These are phyloP conservation scores for Dactylonectria estremocensis DNA, from an alignment of 2,329 filamentous ascomycete genomes.

Conservation along the genomic window DNA sequence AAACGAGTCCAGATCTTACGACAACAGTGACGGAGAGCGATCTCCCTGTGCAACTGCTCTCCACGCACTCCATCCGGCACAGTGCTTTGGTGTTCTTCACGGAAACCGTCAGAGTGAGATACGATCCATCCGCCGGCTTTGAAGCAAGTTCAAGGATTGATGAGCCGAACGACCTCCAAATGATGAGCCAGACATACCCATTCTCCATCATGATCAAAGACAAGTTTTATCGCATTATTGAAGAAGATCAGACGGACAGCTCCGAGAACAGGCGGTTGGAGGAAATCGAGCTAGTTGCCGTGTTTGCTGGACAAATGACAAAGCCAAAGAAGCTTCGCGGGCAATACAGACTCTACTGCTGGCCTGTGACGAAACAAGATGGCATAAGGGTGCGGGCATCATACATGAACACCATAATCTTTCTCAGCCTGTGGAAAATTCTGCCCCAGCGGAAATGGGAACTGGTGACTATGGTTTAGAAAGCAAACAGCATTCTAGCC, in stretches of 20 bases:
- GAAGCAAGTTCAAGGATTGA: background rate
- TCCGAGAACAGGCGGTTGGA: background rate
- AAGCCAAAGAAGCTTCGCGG: slow-evolving; percentile 3
- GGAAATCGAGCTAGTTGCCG: slow-evolving; percentile 4
- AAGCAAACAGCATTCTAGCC: too few relatives aligned
- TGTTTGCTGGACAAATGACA: slow-evolving; percentile 9
- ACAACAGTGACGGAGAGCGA: background rate
- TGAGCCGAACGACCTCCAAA: background rate
- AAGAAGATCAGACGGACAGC: background rate
- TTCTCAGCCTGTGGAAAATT: slow-evolving; percentile 7
- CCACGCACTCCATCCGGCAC: background rate
- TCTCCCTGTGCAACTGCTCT: background rate
- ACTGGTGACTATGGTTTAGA: background rate
- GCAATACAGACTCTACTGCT: background rate
- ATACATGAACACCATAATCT: slow-evolving; percentile 2
- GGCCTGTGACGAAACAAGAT: background rate
- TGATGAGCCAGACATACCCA: slow-evolving; percentile 6
- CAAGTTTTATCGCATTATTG: slow-evolving; percentile 2
- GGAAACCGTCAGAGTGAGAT: background rate
- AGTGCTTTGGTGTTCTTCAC: slow-evolving; percentile 1
- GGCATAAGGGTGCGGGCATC: slow-evolving; percentile 1
- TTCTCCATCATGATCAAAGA: slow-evolving; percentile 7
- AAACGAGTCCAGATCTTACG: background rate
- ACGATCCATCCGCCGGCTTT: background rate
- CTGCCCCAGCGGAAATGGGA: background rate